Evolutionary conservation across 148 eudicot genomes (phyloP).

Genomic region (Cornus controversa): DNA sequence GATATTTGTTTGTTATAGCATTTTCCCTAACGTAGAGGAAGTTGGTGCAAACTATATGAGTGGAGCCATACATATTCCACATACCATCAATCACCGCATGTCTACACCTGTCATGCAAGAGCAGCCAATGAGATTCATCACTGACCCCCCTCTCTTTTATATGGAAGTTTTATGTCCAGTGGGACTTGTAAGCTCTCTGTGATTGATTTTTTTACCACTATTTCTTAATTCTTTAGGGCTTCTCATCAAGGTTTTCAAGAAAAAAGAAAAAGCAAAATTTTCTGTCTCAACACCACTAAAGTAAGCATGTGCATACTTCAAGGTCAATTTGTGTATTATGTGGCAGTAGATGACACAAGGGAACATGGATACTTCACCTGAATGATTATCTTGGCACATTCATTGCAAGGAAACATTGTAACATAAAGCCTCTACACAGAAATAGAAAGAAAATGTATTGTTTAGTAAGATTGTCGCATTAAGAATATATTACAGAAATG

Average conservation of each 20-base stretch:
- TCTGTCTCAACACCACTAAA: background rate
- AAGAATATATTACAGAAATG: background rate
- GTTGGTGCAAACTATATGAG: background rate
- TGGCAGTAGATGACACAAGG: background rate
- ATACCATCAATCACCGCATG: background rate
- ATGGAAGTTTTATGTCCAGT: background rate
- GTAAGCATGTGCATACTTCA: background rate
- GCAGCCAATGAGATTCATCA: background rate
- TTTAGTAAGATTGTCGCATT: background rate
- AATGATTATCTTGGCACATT: slow-evolving; percentile 90
- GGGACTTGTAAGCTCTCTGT: background rate
- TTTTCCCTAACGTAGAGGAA: background rate
- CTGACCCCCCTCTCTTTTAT: background rate
- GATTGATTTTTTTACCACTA: background rate
- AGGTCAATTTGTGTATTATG: background rate
- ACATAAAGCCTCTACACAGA: slow-evolving; percentile 82
- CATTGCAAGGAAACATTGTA: slow-evolving; percentile 97
- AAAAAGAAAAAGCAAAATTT: background rate
- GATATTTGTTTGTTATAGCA: background rate
- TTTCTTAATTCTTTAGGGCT: background rate
- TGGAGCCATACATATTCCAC: background rate
- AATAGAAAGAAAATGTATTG: background rate
- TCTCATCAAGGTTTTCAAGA: background rate
- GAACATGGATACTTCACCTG: slow-evolving; percentile 47
- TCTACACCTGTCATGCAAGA: background rate